Conservation (phyloP, 306 rosid genomes). For the Pyrus communis region DNA sequence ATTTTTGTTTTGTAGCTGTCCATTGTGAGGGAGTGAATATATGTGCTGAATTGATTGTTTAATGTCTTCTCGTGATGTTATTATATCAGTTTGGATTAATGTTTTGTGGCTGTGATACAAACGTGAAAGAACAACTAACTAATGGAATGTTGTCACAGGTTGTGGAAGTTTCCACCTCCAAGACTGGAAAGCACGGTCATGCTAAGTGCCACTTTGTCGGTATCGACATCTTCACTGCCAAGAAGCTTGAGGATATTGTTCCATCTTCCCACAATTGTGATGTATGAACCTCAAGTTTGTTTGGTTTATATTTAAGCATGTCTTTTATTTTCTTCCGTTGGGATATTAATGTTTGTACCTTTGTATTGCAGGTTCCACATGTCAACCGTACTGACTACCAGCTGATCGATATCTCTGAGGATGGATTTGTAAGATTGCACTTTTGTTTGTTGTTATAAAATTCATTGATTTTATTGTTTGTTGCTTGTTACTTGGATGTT, state of each 20-base stretch:
- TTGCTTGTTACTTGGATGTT: background rate
- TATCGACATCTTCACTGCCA: constrained; percentile 83
- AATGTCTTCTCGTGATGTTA: background rate
- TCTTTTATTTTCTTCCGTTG: background rate
- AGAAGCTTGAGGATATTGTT: constrained; percentile 96
- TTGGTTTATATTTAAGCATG: background rate
- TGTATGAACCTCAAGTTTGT: constrained; percentile 25
- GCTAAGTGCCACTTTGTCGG: constrained; percentile 98
- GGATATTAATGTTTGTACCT: background rate
- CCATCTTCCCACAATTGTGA: constrained; percentile 99
- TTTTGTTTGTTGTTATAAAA: background rate
- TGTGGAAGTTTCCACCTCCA: constrained; percentile 94
- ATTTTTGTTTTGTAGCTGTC: background rate
- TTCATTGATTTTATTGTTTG: background rate
- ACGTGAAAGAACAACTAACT: background rate
- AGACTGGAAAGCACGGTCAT: constrained; percentile 96
- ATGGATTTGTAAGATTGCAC: constrained; percentile 74
- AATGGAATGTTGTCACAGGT: constrained; percentile 40
- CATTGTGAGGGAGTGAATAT: background rate
- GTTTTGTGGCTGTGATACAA: background rate
- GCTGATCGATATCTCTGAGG: constrained; percentile 93
- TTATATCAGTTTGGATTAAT: background rate
- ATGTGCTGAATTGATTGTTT: background rate
- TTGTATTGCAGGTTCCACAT: constrained; percentile 74
- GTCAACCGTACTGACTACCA: constrained; percentile 93